A percentile compares a stretch with the other conserved stretches of the same genome.
Conservation (phyloP, 169 alveolate genomes). For the Cryptosporidium felis region DNA sequence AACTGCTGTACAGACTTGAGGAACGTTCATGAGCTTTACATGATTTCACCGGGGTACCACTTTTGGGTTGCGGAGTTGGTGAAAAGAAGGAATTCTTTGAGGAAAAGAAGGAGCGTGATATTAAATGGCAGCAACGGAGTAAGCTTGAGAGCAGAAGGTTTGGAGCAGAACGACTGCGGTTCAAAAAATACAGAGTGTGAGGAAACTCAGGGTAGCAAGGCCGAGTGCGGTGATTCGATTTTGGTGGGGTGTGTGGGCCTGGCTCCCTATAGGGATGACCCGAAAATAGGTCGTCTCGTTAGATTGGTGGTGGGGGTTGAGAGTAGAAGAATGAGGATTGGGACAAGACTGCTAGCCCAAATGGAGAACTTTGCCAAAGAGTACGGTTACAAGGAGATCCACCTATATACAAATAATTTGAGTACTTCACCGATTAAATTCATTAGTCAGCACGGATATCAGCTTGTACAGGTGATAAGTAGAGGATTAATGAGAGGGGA, state of each 20-base stretch:
- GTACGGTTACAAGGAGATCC: conserved; percentile 84
- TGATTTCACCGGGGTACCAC: conserved; percentile 79
- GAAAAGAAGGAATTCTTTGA: conserved; percentile 70
- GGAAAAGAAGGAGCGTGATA: conserved; percentile 73
- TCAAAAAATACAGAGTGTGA: conserved; percentile 40
- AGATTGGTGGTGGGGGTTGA: conserved; percentile 86
- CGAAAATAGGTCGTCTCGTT: conserved; percentile 84
- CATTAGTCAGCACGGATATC: conserved; percentile 86
- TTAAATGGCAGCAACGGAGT: conserved; percentile 7
- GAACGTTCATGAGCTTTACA: conserved; percentile 81
- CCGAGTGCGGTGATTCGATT: conserved; percentile 70
- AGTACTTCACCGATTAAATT: conserved; percentile 86
- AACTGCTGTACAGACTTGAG: conserved; percentile 86
- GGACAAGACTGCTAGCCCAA: conserved; percentile 84
- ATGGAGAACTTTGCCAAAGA: conserved; percentile 86
- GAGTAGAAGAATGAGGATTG: conserved; percentile 87
- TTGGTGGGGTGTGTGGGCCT: conserved; percentile 87
- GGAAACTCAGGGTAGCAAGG: neutral
- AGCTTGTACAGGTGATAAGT: conserved; percentile 83
- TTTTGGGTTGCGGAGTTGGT: conserved; percentile 89
- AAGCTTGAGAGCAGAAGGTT: conserved; percentile 19
- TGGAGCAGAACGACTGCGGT: conserved; percentile 4
- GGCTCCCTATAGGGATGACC: conserved; percentile 82
- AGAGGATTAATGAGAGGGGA: conserved; percentile 90
- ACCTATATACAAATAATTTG: conserved; percentile 86